Conservation (phyloP, 2,329 filamentous ascomycete species). For the Penicillium glabrum region DNA sequence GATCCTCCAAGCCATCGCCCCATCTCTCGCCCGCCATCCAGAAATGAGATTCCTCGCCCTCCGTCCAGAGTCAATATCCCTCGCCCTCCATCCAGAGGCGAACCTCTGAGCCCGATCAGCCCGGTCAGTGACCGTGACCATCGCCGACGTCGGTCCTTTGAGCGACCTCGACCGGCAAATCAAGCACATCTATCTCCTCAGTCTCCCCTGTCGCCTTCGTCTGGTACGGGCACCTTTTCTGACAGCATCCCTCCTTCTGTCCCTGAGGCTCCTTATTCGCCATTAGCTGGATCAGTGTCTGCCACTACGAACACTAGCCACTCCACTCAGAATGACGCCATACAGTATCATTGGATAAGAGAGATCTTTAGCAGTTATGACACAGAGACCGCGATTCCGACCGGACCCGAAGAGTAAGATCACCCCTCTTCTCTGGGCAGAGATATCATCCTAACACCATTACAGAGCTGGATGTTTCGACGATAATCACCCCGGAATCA, state of each 20-base stretch:
- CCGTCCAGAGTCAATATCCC: constrained; percentile 12
- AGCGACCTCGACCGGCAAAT: constrained; percentile 30
- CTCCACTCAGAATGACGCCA: constrained; percentile 28
- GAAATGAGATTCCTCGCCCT: constrained; percentile 2
- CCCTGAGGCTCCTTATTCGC: constrained; percentile 35
- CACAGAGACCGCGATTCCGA: constrained; percentile 30
- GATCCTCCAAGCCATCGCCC: background rate
- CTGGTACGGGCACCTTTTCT: constrained; percentile 27
- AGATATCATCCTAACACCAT: background rate
- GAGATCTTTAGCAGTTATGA: constrained; percentile 35
- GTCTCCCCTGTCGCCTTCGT: constrained; percentile 30
- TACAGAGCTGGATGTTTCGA: constrained; percentile 39
- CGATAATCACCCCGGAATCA: constrained; percentile 26
- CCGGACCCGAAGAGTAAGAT: constrained; percentile 32
- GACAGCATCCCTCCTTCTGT: constrained; percentile 29
- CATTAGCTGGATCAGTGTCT: constrained; percentile 30
- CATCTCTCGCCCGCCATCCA: background rate
- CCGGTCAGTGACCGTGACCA: constrained; percentile 30
- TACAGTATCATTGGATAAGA: constrained; percentile 44
- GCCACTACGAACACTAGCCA: constrained; percentile 22
- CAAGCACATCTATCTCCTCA: constrained; percentile 23
- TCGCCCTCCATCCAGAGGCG: constrained; percentile 26
- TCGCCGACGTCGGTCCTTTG: constrained; percentile 36
- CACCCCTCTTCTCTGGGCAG: background rate
- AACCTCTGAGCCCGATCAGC: constrained; percentile 19